phyloP scores from a whole-genome alignment of 2,329 filamentous ascomycete genomes.

The Ascosphaera aggregata region DNA sequence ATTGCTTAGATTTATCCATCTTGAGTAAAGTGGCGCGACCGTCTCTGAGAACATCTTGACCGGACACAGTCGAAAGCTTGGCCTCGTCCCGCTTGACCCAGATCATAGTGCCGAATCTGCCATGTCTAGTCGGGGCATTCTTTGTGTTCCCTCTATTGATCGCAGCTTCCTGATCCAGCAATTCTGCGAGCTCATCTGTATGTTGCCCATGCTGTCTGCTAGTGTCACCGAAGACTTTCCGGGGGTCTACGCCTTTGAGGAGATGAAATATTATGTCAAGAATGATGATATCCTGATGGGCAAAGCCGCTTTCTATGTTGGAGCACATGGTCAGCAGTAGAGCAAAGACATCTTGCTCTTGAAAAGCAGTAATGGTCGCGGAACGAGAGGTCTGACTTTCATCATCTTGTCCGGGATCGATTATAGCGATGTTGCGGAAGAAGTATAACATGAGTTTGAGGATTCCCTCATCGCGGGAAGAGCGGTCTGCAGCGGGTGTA shows the following conservation, averaged over 20 bases:
- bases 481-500: conserved; percentile 48
- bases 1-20: conserved; percentile 79
- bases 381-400: conserved; percentile 76
- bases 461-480: conserved; percentile 64
- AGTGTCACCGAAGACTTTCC: conserved; percentile 68
- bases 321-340: conserved; percentile 70
- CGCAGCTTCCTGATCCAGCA: conserved; percentile 65
- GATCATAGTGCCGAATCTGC: conserved; percentile 89
- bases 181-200: conserved; percentile 44
- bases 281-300: conserved; percentile 65
- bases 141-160: conserved; percentile 57
- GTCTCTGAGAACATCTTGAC: conserved; percentile 62
- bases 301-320: conserved; percentile 85
- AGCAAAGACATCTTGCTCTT: conserved; percentile 74
- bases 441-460: conserved; percentile 81
- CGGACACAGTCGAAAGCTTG: conserved; percentile 66
- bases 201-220: conserved; percentile 44
- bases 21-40: conserved; percentile 53
- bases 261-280: conserved; percentile 86
- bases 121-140: conserved; percentile 66
- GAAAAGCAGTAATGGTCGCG: conserved; percentile 67
- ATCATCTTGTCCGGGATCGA: conserved; percentile 65
- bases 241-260: conserved; percentile 66
- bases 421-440: conserved; percentile 69
- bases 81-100: conserved; percentile 79